phyloP scores from a whole-genome alignment of 768 basidiomycete genomes.

The Russula sp. region DNA sequence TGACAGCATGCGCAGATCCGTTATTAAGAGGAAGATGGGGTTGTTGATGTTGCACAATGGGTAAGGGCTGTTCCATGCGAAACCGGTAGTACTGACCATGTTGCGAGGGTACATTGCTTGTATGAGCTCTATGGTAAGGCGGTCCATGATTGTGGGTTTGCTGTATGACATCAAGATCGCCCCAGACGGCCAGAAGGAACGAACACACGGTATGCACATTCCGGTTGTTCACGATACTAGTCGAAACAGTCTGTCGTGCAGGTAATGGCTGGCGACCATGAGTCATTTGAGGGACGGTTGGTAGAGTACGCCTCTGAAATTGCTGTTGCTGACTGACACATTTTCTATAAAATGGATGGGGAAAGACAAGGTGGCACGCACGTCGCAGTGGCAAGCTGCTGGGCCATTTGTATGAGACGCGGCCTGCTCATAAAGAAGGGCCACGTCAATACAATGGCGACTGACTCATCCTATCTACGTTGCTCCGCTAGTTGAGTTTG shows the following conservation, averaged over 20 bases:
- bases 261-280: background rate
- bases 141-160: background rate
- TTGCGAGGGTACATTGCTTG: background rate
- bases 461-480: slow-evolving; percentile 17
- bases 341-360: too few relatives aligned
- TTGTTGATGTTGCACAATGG: background rate
- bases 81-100: background rate
- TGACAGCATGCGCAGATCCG: background rate
- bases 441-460: background rate
- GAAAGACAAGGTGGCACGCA: too few relatives aligned
- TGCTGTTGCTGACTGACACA: too few relatives aligned
- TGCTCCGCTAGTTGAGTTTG: slow-evolving; percentile 8
- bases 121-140: background rate
- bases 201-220: background rate
- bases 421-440: too few relatives aligned
- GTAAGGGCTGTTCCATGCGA: background rate
- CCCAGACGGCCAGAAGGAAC: background rate
- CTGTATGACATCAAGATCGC: background rate
- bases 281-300: background rate
- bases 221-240: background rate
- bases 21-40: background rate
- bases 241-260: background rate
- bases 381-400: too few relatives aligned
- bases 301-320: background rate
- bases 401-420: too few relatives aligned